These are phyloP conservation scores for Pseudogymnoascus sp. DNA, from an alignment of 2,329 filamentous ascomycete genomes.

Conservation along the genomic window DNA sequence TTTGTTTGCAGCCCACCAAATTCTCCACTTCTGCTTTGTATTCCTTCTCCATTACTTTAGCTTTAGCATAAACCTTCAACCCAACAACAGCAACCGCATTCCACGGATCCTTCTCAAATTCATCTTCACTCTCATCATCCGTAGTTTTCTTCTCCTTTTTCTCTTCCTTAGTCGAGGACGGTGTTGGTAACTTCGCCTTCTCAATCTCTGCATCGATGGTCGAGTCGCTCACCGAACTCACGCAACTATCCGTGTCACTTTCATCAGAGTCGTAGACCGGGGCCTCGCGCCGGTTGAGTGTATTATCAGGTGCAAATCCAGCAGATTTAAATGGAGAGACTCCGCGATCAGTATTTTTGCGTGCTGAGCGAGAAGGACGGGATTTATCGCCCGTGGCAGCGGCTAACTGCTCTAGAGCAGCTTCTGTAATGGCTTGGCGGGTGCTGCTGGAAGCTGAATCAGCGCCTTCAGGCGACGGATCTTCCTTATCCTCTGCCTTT, in stretches of 20 bases:
- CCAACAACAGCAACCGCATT: slow-evolving; percentile 57
- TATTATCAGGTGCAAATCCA: not conserved
- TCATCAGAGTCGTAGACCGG: not conserved
- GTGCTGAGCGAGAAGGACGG: not conserved
- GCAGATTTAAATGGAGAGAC: not conserved
- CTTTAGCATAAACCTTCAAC: slow-evolving; percentile 52
- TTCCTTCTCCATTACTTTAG: slow-evolving; percentile 25
- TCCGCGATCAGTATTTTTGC: not conserved
- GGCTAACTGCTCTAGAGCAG: not conserved
- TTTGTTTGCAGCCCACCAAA: slow-evolving; percentile 16
- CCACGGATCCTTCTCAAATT: slow-evolving; percentile 52
- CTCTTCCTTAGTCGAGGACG: not conserved
- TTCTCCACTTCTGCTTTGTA: slow-evolving; percentile 14
- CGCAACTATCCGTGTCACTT: slow-evolving; percentile 2
- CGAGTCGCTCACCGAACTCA: slow-evolving; percentile 3
- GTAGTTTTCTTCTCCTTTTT: slow-evolving; percentile 3
- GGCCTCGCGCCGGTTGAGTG: not conserved
- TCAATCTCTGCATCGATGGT: slow-evolving; percentile 6
- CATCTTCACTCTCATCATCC: slow-evolving; percentile 42
- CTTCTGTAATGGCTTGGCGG: not conserved
- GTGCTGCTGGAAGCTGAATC: not conserved
- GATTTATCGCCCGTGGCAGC: not conserved
- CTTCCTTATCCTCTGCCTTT: slow-evolving; percentile 19
- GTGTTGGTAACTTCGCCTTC: not conserved
- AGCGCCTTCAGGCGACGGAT: slow-evolving; percentile 14